These are phyloP conservation scores for Cytospora mali DNA, from an alignment of 2,329 filamentous ascomycete species.

Conservation along the genomic window DNA sequence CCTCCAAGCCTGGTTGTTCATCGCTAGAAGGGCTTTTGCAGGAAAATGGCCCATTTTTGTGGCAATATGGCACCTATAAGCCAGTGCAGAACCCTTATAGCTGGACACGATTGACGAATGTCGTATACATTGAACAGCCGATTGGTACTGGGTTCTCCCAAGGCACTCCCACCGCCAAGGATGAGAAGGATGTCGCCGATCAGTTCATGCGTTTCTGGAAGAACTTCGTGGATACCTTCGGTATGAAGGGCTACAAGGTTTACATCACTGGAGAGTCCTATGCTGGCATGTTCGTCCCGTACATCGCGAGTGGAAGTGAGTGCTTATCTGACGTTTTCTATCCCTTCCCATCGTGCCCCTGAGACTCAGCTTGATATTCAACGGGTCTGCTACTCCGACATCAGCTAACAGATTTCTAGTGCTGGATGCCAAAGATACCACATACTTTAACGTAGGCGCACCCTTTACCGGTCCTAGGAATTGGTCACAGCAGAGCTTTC, in stretches of 20 bases:
- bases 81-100: slow-evolving; percentile 69
- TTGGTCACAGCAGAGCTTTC: no score
- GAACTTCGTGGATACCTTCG: slow-evolving; percentile 74
- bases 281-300: slow-evolving; percentile 69
- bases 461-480: not conserved
- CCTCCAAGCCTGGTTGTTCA: slow-evolving; percentile 57
- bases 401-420: slow-evolving; percentile 38
- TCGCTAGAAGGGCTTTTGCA: slow-evolving; percentile 72
- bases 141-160: slow-evolving; percentile 69
- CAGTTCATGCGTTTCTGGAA: slow-evolving; percentile 79
- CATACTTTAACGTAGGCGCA: slow-evolving; percentile 65
- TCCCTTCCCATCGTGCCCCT: not conserved
- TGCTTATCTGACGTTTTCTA: not conserved
- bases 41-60: slow-evolving; percentile 75
- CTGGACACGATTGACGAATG: slow-evolving; percentile 77
- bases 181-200: slow-evolving; percentile 67
- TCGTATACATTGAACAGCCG: slow-evolving; percentile 75
- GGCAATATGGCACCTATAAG: slow-evolving; percentile 69
- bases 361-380: not conserved
- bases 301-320: slow-evolving; percentile 65
- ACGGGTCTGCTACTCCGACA: not conserved
- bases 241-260: slow-evolving; percentile 67
- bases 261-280: slow-evolving; percentile 77
- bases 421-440: slow-evolving; percentile 65
- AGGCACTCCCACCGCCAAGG: slow-evolving; percentile 64